A percentile compares a stretch with the other conserved stretches of the same genome.
phyloP scores from a whole-genome alignment of 148 eudicot species.

The Camellia japonica region DNA sequence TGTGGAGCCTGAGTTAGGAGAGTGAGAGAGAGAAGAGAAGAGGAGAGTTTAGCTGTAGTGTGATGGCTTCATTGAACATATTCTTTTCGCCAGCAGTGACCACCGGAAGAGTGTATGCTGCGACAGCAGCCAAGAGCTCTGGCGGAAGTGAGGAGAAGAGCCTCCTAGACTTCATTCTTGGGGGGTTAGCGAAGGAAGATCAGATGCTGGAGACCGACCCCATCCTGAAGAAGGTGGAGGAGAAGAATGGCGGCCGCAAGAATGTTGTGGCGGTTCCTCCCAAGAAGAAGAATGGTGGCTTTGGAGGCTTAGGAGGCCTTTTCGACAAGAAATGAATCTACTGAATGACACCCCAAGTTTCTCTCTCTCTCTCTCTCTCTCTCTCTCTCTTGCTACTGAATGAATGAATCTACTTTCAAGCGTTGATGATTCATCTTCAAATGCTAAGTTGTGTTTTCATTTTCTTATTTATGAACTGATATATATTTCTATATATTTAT shows the following conservation, averaged over 20 bases:
- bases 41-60: too few relatives aligned
- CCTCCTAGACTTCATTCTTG: conserved; percentile 49
- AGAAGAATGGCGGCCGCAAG: conserved; percentile 39
- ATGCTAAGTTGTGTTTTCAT: conserved; percentile 1
- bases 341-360: neutral
- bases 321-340: conserved; percentile 55
- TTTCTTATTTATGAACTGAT: neutral
- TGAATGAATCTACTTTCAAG: neutral
- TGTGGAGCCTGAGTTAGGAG: neutral
- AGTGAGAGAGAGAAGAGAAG: neutral
- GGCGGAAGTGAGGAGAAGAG: conserved; percentile 59
- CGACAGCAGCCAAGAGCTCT: conserved; percentile 40
- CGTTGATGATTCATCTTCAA: neutral
- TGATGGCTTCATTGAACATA: conserved; percentile 58
- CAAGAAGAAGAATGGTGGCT: conserved; percentile 44
- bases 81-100: conserved; percentile 31
- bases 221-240: conserved; percentile 65
- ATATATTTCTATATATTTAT: neutral
- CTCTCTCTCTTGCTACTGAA: neutral
- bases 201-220: conserved; percentile 73
- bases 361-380: neutral
- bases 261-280: conserved; percentile 38
- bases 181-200: conserved; percentile 51
- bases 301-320: conserved; percentile 63
- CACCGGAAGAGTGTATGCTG: conserved; percentile 38